Conservation (phyloP, 208 protist genomes). For the Crithidia expoeki region DNA sequence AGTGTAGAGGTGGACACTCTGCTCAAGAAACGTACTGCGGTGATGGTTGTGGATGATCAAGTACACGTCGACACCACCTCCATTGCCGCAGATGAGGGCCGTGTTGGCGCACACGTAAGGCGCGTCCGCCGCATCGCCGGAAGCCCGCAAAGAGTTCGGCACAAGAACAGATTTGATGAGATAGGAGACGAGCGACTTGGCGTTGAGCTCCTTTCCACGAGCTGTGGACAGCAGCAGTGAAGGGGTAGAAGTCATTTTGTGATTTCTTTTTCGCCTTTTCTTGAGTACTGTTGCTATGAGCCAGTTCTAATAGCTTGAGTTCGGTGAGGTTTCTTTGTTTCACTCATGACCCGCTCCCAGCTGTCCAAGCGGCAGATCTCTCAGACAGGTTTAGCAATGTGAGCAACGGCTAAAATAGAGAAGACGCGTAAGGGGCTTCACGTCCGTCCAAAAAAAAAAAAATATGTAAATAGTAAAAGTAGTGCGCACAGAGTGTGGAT, state of each 20-base stretch:
- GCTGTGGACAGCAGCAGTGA: constrained; percentile 32
- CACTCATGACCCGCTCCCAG: too few species aligned
- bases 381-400: too few species aligned
- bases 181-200: constrained; percentile 29
- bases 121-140: constrained; percentile 1
- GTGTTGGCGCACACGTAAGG: constrained; percentile 16
- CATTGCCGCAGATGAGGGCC: constrained; percentile 22
- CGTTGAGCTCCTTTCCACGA: constrained; percentile 37
- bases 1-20: constrained; percentile 68
- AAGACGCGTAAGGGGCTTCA: too few species aligned
- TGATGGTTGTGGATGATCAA: constrained; percentile 51
- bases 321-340: too few species aligned
- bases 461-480: constrained; percentile 1
- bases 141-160: neutral
- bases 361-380: too few species aligned
- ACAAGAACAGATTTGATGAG: constrained; percentile 26
- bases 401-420: too few species aligned
- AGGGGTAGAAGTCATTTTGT: constrained; percentile 3
- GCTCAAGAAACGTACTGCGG: constrained; percentile 65
- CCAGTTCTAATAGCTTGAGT: too few species aligned
- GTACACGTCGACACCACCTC: constrained; percentile 41
- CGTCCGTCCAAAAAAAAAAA: neutral
- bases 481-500: neutral
- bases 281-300: neutral
- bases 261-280: neutral